These are phyloP conservation scores for Leccinum aurantiacum DNA, from an alignment of 768 basidiomycete genomes.

Conservation along the genomic window DNA sequence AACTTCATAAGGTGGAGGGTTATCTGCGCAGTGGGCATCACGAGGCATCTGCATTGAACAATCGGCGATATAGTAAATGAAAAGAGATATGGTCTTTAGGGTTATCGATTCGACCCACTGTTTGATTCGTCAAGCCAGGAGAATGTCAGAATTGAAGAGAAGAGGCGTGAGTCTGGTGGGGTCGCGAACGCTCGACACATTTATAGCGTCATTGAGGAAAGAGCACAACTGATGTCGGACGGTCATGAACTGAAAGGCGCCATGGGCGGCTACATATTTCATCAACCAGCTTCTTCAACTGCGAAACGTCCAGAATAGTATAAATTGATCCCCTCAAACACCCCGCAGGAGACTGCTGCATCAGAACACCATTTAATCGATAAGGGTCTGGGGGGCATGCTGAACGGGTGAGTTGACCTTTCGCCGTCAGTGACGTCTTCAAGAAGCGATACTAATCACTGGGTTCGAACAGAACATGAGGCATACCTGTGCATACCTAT, in stretches of 20 bases:
- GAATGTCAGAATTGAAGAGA: conserved; percentile 1
- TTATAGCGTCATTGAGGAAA: conserved; percentile 16
- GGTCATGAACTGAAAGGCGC: background rate
- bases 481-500: conserved; percentile 9
- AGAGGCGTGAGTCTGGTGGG: conserved; percentile 6
- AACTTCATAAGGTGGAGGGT: conserved; percentile 19
- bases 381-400: conserved; percentile 12
- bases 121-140: conserved; percentile 1
- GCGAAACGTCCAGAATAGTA: conserved; percentile 5
- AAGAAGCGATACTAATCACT: conserved; percentile 9
- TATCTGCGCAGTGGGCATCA: conserved; percentile 6
- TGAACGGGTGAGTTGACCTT: conserved; percentile 15
- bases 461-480: conserved; percentile 12
- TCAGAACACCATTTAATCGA: conserved; percentile 17
- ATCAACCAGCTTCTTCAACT: background rate
- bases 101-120: conserved; percentile 11
- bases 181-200: conserved; percentile 1
- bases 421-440: conserved; percentile 11
- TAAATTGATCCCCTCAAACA: background rate
- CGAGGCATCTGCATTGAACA: conserved; percentile 15
- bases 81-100: background rate
- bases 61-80: conserved; percentile 4
- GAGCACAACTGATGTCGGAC: background rate
- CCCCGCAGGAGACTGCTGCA: conserved; percentile 4
- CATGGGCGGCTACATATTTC: conserved; percentile 19